Evolutionary conservation across 192 early-diverging fungal species (phyloP).

Genomic region (Umbelopsis sp.): DNA sequence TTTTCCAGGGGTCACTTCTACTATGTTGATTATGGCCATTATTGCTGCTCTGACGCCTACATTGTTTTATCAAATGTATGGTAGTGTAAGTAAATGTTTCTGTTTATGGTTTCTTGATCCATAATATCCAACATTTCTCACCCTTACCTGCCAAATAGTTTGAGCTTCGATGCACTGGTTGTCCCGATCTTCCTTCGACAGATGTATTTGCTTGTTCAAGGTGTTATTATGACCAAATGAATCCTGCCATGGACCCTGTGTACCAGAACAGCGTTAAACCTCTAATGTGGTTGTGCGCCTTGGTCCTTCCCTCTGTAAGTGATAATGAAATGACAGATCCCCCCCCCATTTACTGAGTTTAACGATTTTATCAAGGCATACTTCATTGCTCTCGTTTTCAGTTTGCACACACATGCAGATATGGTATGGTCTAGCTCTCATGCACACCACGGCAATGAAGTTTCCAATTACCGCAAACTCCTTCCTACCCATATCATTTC

Average conservation of each 20-base stretch:
- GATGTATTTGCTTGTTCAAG: conserved; percentile 50
- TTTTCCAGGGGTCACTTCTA: conserved; percentile 80
- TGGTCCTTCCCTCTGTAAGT: conserved; percentile 64
- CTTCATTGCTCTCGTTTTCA: conserved; percentile 89
- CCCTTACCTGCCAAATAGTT: conserved; percentile 29
- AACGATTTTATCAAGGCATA: conserved; percentile 61
- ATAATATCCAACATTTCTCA: no score
- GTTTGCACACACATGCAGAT: conserved; percentile 88
- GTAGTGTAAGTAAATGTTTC: conserved; percentile 46
- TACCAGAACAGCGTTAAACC: conserved; percentile 78
- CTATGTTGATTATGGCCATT: conserved; percentile 92
- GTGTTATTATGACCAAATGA: conserved; percentile 64
- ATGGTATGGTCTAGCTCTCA: conserved; percentile 68
- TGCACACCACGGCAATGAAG: conserved; percentile 25
- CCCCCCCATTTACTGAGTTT: neutral
- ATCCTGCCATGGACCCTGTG: conserved; percentile 77
- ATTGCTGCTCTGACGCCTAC: conserved; percentile 94
- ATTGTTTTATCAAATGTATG: conserved; percentile 92
- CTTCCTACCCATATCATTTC: conserved; percentile 51
- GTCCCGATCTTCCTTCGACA: conserved; percentile 31
- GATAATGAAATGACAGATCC: neutral
- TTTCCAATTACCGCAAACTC: conserved; percentile 48
- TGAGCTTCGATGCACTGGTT: conserved; percentile 58
- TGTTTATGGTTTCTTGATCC: neutral
- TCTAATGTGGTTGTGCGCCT: conserved; percentile 86